Conservation (phyloP, 1,284 basidiomycete species). For the Pseudozyma sp. region DNA sequence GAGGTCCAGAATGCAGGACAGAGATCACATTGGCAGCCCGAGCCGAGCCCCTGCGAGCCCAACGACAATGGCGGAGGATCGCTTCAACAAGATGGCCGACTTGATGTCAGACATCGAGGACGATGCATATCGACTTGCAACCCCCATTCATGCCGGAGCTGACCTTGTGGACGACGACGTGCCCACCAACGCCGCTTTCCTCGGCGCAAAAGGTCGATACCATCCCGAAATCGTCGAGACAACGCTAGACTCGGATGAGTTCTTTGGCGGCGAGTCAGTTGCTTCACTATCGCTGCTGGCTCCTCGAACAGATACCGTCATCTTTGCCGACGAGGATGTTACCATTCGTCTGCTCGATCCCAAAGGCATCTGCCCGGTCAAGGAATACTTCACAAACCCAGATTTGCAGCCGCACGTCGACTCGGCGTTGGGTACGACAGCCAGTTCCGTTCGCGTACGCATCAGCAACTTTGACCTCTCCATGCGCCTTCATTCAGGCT, state of each 20-base stretch:
- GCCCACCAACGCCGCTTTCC: conserved; percentile 86
- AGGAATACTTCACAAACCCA: conserved; percentile 53
- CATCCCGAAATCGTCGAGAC: conserved; percentile 76
- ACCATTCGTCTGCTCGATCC: conserved; percentile 82
- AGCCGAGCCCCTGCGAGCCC: not conserved
- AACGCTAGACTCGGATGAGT: conserved; percentile 72
- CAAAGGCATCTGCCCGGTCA: conserved; percentile 71
- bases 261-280: conserved; percentile 64
- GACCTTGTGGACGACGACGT: conserved; percentile 93
- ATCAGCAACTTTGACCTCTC: conserved; percentile 50
- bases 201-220: conserved; percentile 74
- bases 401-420: conserved; percentile 36
- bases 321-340: conserved; percentile 81
- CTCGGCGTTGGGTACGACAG: conserved; percentile 23
- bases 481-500: conserved; percentile 72
- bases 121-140: conserved; percentile 79
- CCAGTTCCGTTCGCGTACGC: conserved; percentile 46
- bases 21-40: not conserved
- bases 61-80: not conserved
- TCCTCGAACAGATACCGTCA: conserved; percentile 70
- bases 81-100: conserved; percentile 23
- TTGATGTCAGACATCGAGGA: conserved; percentile 80
- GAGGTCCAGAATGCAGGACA: not conserved
- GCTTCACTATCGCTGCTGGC: conserved; percentile 51
- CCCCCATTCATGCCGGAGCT: conserved; percentile 76